Evolutionary conservation across 139 green algal species (phyloP).

Genomic region (Chlorella vulgaris): DNA sequence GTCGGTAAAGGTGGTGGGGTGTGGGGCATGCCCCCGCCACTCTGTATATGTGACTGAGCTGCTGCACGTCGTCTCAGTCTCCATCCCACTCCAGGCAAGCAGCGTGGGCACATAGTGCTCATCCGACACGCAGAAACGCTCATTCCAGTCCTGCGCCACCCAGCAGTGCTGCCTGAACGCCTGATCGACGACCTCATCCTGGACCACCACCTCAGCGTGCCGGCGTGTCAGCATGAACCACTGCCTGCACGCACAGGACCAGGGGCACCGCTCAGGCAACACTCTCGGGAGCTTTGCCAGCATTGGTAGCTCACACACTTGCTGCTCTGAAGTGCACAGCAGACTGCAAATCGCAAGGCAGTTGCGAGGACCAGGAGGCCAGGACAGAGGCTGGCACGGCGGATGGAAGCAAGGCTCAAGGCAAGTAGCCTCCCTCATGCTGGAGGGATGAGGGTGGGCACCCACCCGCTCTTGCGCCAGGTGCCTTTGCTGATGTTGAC

Average conservation of each 20-base stretch:
- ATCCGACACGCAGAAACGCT: constrained; percentile 37
- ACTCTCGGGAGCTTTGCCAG: too few relatives aligned
- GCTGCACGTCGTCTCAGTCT: constrained; percentile 38
- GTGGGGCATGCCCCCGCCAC: background rate
- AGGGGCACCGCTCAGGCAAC: too few relatives aligned
- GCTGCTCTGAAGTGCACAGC: too few relatives aligned
- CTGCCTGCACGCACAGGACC: constrained; percentile 6
- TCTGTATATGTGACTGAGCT: background rate
- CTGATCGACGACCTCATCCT: constrained; percentile 28
- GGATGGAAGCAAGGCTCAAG: too few relatives aligned
- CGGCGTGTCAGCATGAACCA: constrained; percentile 37
- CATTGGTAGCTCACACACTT: too few relatives aligned
- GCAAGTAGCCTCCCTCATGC: too few relatives aligned
- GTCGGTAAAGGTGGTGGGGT: background rate
- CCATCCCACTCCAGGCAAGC: constrained; percentile 32
- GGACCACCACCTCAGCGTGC: constrained; percentile 27
- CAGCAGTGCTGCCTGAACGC: constrained; percentile 32
- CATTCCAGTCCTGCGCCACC: background rate
- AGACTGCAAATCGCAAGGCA: too few relatives aligned
- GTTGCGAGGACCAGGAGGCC: too few relatives aligned
- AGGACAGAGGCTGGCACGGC: too few relatives aligned
- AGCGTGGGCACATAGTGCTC: constrained; percentile 56
- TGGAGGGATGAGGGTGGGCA: too few relatives aligned
- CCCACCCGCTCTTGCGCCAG: constrained; percentile 18
- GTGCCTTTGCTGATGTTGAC: background rate